Percentiles rank a stretch among this genome's conserved stretches.
Evolutionary conservation across 768 basidiomycete species (phyloP).

Genomic region (Trametes cubensis): DNA sequence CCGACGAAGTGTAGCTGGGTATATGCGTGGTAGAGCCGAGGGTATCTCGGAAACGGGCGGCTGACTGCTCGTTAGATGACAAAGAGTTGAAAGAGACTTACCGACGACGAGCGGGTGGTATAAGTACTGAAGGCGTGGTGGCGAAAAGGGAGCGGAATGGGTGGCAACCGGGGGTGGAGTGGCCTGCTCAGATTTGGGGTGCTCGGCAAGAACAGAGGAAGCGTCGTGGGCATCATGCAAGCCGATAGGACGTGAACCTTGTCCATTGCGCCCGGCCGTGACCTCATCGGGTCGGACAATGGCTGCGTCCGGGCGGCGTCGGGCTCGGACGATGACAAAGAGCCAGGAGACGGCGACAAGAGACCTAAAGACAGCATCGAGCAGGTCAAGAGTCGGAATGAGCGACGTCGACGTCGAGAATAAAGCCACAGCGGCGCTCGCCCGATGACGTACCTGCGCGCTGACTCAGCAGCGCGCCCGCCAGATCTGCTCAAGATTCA

Average conservation of each 20-base stretch:
- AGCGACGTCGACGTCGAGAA: constrained; percentile 11
- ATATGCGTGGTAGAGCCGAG: constrained; percentile 7
- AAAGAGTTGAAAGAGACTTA: constrained; percentile 2
- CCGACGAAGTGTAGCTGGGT: not conserved
- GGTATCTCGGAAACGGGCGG: constrained; percentile 11
- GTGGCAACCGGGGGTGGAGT: constrained; percentile 22
- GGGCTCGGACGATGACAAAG: not conserved
- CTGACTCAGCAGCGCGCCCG: constrained; percentile 9
- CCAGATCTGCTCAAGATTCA: constrained; percentile 14
- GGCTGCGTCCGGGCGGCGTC: not conserved
- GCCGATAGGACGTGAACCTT: constrained; percentile 14
- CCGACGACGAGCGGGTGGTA: not conserved
- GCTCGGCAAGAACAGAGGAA: constrained; percentile 24
- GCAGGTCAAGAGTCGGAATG: constrained; percentile 1
- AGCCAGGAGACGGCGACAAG: constrained; percentile 2
- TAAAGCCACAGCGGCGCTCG: not conserved
- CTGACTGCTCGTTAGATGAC: constrained; percentile 4
- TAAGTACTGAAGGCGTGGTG: constrained; percentile 10
- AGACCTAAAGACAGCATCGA: constrained; percentile 1
- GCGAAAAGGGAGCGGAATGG: not conserved
- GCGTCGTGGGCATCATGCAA: constrained; percentile 11
- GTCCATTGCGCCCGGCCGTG: constrained; percentile 4
- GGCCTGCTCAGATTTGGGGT: constrained; percentile 20
- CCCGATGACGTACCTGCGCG: constrained; percentile 10
- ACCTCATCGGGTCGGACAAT: not conserved